A percentile compares a stretch with the other conserved stretches of the same genome.
These are phyloP conservation scores for Drosera spatulata DNA, from an alignment of 179 eudicot genomes.

Conservation along the genomic window DNA sequence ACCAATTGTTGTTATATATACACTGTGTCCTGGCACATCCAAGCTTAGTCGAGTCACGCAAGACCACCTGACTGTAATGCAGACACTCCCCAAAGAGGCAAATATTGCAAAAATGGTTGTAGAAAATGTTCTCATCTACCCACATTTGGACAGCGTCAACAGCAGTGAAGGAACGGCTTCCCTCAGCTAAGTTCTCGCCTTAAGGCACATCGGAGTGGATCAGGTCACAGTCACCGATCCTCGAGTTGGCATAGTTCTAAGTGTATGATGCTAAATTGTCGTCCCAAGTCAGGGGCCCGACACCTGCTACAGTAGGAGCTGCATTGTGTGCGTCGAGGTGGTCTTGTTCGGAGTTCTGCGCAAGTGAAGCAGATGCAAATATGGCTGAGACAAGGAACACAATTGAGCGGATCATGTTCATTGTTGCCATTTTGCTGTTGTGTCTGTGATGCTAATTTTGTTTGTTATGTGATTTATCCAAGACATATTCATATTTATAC, in stretches of 20 bases:
- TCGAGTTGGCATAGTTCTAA: conserved; percentile 17
- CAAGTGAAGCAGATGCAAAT: conserved; percentile 1
- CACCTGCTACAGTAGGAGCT: conserved; percentile 29
- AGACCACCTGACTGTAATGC: conserved; percentile 54
- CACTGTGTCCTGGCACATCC: conserved; percentile 52
- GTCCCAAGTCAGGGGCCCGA: conserved; percentile 25
- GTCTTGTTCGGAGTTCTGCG: conserved; percentile 39
- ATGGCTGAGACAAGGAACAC: not conserved
- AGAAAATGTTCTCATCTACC: conserved; percentile 21
- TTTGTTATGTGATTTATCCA: too few relatives aligned
- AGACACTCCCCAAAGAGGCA: conserved; percentile 26
- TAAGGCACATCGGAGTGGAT: conserved; percentile 30
- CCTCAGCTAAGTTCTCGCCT: conserved; percentile 43
- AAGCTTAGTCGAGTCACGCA: conserved; percentile 28
- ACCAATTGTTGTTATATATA: conserved; percentile 8
- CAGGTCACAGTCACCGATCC: conserved; percentile 23
- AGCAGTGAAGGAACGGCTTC: conserved; percentile 17
- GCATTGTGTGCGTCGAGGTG: conserved; percentile 28
- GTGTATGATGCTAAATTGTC: conserved; percentile 25
- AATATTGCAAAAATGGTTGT: conserved; percentile 22
- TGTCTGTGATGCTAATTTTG: too few relatives aligned
- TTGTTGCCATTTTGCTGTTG: too few relatives aligned
- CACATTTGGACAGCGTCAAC: conserved; percentile 29
- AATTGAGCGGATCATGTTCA: too few relatives aligned
- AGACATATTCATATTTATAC: too few relatives aligned